Base-by-base conservation (phyloP, 352 stramenopile genomes). In the Globisporangium echinulatum region DNA sequence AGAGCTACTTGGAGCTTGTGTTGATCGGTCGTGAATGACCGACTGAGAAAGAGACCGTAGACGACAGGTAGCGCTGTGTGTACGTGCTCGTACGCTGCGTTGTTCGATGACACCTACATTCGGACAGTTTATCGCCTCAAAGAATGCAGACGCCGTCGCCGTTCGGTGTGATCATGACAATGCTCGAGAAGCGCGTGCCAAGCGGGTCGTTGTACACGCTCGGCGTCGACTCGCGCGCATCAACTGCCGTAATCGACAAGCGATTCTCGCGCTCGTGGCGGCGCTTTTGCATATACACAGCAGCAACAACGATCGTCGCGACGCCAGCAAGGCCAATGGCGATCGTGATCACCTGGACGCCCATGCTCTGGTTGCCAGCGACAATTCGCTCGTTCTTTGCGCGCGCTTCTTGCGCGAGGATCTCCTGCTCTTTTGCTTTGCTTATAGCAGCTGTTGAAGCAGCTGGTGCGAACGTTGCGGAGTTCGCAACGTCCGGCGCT, bases 111-210 rank as follows among this genome's bases (percentile, higher is more conserved):
- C 17, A 19, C 17, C 17, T 19, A 19, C 17, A 19, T 19, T 19
- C 17, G 17, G 17, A 19, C 17, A 19, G 17, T 17, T 8, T 10
- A 42, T 14, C 10, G 33, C 49, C n/a, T 43, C 86, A 92, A 56
- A 92, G 64, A 42, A 92, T 85, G 69, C 82, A 92, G 49, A 92
- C 77, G 39, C 82, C 82, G 62, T 92, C 77, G 25, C 82, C 82
- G 58, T 90, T 88, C 54, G 82, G 82, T 48, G 82, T 90, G 70
- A 92, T 87, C 82, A 92, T 92, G 63, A 92, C 82, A 60, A 92
- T 92, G 61, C 82, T 92, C n/a, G 77, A 88, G 70, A 85, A 92
- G 44, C 82, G 82, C 61, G 82, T 92, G 49, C 74, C 78, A 19
- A 92, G 61, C 25, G 82, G 82, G 58, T 92, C 82, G 61, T 81